Percentiles rank a stretch among this genome's conserved stretches.
Evolutionary conservation across 2,329 filamentous ascomycete genomes (phyloP).

Genomic region (Fusarium tuaranense): DNA sequence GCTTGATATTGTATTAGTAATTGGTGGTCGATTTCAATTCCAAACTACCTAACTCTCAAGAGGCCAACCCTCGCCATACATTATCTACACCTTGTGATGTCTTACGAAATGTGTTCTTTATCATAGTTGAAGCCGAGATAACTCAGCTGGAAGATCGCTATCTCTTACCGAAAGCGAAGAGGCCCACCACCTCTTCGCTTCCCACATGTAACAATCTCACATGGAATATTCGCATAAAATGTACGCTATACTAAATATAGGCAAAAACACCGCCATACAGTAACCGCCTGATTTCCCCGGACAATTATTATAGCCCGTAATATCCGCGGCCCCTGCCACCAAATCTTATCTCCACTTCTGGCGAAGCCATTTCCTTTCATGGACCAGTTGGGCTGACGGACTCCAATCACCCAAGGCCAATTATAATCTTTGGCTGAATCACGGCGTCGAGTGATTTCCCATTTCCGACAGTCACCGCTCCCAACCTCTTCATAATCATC

Average conservation of each 20-base stretch:
- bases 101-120: too few species aligned
- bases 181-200: background rate
- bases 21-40: background rate
- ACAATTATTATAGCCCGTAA: background rate
- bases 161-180: too few species aligned
- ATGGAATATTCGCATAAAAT: background rate
- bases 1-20: background rate
- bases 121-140: too few species aligned
- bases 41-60: background rate
- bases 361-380: background rate
- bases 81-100: background rate
- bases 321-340: background rate
- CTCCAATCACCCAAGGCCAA: background rate
- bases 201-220: background rate
- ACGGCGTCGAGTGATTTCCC: background rate
- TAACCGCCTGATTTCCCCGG: background rate
- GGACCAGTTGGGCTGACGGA: background rate
- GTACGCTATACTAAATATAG: background rate
- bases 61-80: background rate
- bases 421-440: background rate
- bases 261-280: background rate
- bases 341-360: background rate
- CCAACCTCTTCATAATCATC: background rate
- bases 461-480: background rate
- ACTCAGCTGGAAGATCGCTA: too few species aligned